Evolutionary conservation across 306 rosid genomes (phyloP).

Genomic region (Abrus pulchellus): DNA sequence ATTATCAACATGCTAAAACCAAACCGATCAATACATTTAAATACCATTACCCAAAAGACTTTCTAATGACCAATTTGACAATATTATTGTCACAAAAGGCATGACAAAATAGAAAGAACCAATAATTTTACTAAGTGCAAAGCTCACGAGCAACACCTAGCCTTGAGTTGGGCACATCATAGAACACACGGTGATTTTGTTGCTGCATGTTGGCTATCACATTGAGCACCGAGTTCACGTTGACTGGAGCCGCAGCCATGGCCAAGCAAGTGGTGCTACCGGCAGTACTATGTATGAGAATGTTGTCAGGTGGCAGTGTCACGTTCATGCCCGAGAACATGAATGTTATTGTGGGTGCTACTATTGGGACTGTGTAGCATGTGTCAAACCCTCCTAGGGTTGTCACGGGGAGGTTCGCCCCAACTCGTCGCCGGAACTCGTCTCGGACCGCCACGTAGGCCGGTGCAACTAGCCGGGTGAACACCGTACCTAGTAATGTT

Average conservation of each 20-base stretch:
- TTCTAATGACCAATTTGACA: constrained; percentile 34
- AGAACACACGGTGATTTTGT: constrained; percentile 87
- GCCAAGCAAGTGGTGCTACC: constrained; percentile 85
- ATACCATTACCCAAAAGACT: constrained; percentile 21
- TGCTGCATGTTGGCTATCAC: constrained; percentile 98
- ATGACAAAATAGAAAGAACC: background rate
- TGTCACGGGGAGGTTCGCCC: constrained; percentile 57
- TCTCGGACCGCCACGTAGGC: constrained; percentile 75
- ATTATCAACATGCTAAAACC: constrained; percentile 33
- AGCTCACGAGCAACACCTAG: constrained; percentile 88
- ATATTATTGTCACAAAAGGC: background rate
- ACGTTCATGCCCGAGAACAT: constrained; percentile 90
- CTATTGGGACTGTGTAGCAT: constrained; percentile 77
- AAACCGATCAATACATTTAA: background rate
- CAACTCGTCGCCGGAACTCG: constrained; percentile 75
- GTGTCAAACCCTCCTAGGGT: constrained; percentile 92
- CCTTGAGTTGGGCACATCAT: constrained; percentile 83
- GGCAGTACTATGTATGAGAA: constrained; percentile 79
- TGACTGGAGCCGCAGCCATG: constrained; percentile 79
- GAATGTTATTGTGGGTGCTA: constrained; percentile 78
- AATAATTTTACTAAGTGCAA: constrained; percentile 57
- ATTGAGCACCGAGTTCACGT: constrained; percentile 87
- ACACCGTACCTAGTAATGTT: constrained; percentile 73
- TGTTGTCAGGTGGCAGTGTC: constrained; percentile 80
- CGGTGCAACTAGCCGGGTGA: constrained; percentile 78